Base-by-base conservation (phyloP, 176 grass and related monocot species). In the Alopecurus myosuroides region DNA sequence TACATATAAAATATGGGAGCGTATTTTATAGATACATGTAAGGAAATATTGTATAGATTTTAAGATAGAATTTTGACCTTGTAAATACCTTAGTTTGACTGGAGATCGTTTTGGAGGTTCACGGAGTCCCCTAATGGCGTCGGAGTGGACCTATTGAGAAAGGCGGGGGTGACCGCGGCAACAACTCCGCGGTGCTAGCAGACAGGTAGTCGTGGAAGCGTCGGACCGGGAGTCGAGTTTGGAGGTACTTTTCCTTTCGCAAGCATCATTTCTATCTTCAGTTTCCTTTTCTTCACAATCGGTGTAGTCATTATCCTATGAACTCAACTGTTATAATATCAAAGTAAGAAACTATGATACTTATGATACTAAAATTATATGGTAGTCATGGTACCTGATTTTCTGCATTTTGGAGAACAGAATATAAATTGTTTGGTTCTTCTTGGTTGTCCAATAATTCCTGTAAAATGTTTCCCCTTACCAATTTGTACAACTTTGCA, bases 181-280 rank as follows among this genome's bases (percentile, higher is more conserved):
- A 35, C 4, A 35, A 2, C 2, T 4, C 4, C 4, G 34, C 34
- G 3, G 34, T 35, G 34, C 4, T 35, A 4, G 3, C 34, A 4
- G 3, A 35, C 2, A 4, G 4, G 2, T 4, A 3, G 34, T 2
- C 2, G 34, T 2, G 2, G 4, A 35, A 2, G 2, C 34, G 2
- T 4, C 4, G 34, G 34, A 35, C 3, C 34, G 2, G 34, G 34
- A 35, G 4, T 2, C 5, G 37, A 40, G 37, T 40, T 40, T 40
- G 5, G 5, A 40, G 37, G 37, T 40, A 40, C n/a, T n/a, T n/a
- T n/a, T n/a, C n/a, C n/a, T n/a, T n/a, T n/a, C n/a, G n/a, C n/a
- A n/a, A n/a, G n/a, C n/a, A n/a, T 63, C 12, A 63, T 31, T 63
- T 4, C 31, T 63, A 17, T 63, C 12, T 15, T 17, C 13, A 30